Conservation (phyloP, 768 basidiomycete species). For the Clitopilus hobsonii region DNA sequence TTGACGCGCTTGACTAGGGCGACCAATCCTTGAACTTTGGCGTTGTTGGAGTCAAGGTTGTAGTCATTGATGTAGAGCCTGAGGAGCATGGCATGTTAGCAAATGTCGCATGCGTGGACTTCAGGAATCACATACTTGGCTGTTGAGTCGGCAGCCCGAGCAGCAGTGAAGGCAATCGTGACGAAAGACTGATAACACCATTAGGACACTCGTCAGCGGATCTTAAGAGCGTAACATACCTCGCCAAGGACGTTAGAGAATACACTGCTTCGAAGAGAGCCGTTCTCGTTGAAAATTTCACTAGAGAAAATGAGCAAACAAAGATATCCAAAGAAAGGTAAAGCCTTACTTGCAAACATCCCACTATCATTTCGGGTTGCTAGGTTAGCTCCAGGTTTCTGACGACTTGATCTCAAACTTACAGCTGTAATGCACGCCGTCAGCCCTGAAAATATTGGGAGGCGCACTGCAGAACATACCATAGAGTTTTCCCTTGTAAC, state of each 20-base stretch:
- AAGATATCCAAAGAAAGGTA: background rate
- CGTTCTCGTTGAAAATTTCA: constrained; percentile 44
- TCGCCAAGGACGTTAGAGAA: constrained; percentile 39
- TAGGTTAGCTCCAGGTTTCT: too few relatives aligned
- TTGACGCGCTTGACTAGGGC: constrained; percentile 38
- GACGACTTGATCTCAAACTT: too few relatives aligned
- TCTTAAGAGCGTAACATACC: constrained; percentile 1
- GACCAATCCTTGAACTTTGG: constrained; percentile 36
- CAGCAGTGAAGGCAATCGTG: constrained; percentile 40
- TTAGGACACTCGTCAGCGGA: background rate
- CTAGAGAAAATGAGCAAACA: constrained; percentile 11
- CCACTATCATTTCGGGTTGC: too few relatives aligned
- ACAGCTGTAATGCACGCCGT: too few relatives aligned
- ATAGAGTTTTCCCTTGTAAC: constrained; percentile 33
- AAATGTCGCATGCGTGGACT: background rate
- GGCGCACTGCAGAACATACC: too few relatives aligned
- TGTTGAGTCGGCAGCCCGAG: constrained; percentile 35
- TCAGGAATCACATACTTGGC: constrained; percentile 25
- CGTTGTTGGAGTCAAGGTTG: constrained; percentile 45
- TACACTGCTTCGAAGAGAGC: constrained; percentile 32
- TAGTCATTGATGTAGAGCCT: constrained; percentile 39
- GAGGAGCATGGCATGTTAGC: constrained; percentile 1
- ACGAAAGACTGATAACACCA: constrained; percentile 28
- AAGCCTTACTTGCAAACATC: constrained; percentile 29
- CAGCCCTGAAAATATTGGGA: too few relatives aligned